phyloP scores from a whole-genome alignment of 495 filamentous ascomycete species.

The Penicillium robsamsonii region DNA sequence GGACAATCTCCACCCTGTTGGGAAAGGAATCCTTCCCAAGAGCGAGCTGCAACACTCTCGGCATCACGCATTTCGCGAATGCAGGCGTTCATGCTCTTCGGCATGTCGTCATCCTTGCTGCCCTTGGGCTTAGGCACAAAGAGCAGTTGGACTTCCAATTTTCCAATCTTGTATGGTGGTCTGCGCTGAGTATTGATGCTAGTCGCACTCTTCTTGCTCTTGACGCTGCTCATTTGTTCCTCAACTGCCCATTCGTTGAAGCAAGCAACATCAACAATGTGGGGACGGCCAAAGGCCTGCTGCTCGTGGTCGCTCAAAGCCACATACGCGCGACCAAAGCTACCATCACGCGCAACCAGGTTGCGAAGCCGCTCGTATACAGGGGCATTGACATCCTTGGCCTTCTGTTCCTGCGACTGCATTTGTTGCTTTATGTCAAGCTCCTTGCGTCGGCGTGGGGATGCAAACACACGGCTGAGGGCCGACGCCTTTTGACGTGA shows the following conservation, averaged over 20 bases:
- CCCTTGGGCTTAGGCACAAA: conserved; percentile 92
- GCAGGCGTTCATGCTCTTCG: conserved; percentile 95
- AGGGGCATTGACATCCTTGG: conserved; percentile 62
- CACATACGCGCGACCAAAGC: conserved; percentile 89
- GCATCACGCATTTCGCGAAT: conserved; percentile 90
- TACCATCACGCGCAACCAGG: conserved; percentile 84
- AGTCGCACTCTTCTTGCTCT: conserved; percentile 76
- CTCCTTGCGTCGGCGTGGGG: conserved; percentile 92
- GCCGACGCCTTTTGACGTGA: conserved; percentile 76
- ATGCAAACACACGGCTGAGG: conserved; percentile 89
- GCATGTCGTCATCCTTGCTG: conserved; percentile 91
- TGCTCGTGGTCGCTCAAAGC: conserved; percentile 89
- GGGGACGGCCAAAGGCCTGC: conserved; percentile 79
- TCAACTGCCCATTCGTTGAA: conserved; percentile 99
- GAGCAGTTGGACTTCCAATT: conserved; percentile 86
- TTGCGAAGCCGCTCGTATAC: conserved; percentile 83
- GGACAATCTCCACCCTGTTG: conserved; percentile 98
- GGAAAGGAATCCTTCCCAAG: conserved; percentile 84
- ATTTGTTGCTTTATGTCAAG: conserved; percentile 77
- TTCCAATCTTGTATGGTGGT: conserved; percentile 91
- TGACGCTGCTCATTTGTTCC: conserved; percentile 74
- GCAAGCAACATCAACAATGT: conserved; percentile 82
- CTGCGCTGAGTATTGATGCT: conserved; percentile 60
- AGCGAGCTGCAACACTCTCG: conserved; percentile 66
- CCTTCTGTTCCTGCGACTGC: conserved; percentile 68